phyloP scores from a whole-genome alignment of 805 yeast species.

The Lipomyces spencermartinsiae region DNA sequence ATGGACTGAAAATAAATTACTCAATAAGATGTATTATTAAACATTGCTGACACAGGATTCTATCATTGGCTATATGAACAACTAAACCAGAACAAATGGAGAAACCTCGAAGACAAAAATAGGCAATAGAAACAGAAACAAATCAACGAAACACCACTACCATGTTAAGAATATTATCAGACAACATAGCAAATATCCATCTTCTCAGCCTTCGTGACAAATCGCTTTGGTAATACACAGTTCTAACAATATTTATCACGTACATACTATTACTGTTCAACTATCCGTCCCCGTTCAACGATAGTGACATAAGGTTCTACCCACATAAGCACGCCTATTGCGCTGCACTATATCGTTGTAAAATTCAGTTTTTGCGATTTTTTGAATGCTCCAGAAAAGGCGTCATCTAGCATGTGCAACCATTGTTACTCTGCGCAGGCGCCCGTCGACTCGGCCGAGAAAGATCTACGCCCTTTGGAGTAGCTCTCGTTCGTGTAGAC shows the following conservation, averaged over 20 bases:
- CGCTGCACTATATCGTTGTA: background rate
- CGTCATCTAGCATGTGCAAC: slow-evolving; percentile 47
- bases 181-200: background rate
- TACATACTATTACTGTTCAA: background rate
- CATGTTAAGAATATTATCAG: slow-evolving; percentile 20
- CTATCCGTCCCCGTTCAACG: background rate
- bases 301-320: background rate
- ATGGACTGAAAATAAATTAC: background rate
- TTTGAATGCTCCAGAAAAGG: background rate
- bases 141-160: slow-evolving; percentile 26
- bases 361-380: background rate
- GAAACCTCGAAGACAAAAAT: slow-evolving; percentile 1
- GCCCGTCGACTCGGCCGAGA: slow-evolving; percentile 39
- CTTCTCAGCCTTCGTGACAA: background rate
- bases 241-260: background rate
- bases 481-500: slow-evolving; percentile 39
- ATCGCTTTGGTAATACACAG: background rate
- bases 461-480: slow-evolving; percentile 47
- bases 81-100: slow-evolving; percentile 8
- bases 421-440: slow-evolving; percentile 38
- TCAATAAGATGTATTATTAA: background rate
- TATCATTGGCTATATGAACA: slow-evolving; percentile 3
- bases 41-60: background rate
- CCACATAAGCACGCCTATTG: background rate
- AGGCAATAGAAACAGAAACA: slow-evolving; percentile 9